Evolutionary conservation across 495 filamentous ascomycete genomes (phyloP), one percentile per base, ranked within the genome.

Genomic region (Talaromyces nanjingensis): DNA sequence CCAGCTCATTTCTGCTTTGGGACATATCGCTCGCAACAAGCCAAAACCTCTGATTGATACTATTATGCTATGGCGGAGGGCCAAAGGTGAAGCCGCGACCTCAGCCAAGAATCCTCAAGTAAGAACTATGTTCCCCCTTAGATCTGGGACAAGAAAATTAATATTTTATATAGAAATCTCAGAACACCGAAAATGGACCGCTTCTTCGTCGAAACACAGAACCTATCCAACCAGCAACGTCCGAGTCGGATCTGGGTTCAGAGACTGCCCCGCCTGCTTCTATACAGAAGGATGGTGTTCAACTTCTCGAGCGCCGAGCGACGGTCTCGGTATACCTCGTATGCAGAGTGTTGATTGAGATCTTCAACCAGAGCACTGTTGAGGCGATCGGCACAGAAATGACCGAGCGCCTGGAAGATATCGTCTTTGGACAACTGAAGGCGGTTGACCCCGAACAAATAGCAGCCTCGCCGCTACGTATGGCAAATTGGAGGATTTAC

Each of bases 51-150:
- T 98, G 61, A 96, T 98, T 67, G 93, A 98, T 74, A 91, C 91
- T 9, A 89, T 98, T 65, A 98, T 98, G 91, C 85, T 92, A 22
- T 98, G 94, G 94, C 85, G 96, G 47, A 97, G 97, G 73, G 87
- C 84, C 47, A 97, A 96, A 76, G 93, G 92, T 67, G 94, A 97
- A 75, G 87, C 90, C 11, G 91, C 92, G 29, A 85, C 82, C 57
- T 72, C 73, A 20, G 84, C 84, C 27, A 79, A 85, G 53, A 77
- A 79, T 39, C 87, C 86, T 60, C 86, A 89, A 69, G 83, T 89
- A 75, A 64, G 76, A 66, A 14, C 14, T 7, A 6, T 42, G 27
- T 20, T 60, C 4, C 39, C 11, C n/a, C 18, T 25, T 9, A 54
- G 11, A 54, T 22, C 7, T 42, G 18, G 14, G 8, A n/a, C 33